phyloP scores from a whole-genome alignment of 1,139 yeast species.

The Kodamaea fungicola region DNA sequence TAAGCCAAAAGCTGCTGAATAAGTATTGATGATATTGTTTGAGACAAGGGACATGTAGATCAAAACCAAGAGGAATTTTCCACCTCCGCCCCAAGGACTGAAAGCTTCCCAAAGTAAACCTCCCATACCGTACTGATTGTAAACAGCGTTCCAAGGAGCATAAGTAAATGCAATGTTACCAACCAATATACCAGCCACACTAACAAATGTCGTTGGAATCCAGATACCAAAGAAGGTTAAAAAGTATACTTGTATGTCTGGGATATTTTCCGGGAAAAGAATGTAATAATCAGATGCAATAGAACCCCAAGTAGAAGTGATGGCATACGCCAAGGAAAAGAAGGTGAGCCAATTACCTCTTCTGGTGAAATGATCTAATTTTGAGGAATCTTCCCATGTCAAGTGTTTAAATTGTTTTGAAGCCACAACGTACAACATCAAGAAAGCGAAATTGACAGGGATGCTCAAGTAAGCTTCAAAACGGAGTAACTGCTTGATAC shows the following conservation, averaged over 20 bases:
- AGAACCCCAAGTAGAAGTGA: conserved; percentile 90
- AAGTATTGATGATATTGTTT: conserved; percentile 76
- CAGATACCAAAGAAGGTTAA: conserved; percentile 68
- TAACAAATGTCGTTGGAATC: conserved; percentile 77
- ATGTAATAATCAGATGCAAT: conserved; percentile 84
- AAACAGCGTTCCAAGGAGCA: conserved; percentile 57
- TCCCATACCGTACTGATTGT: conserved; percentile 66
- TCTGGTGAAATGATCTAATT: conserved; percentile 31
- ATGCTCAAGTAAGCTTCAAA: conserved; percentile 68
- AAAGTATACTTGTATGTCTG: conserved; percentile 52
- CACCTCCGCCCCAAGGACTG: conserved; percentile 73
- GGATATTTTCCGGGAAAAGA: conserved; percentile 71
- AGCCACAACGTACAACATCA: conserved; percentile 66
- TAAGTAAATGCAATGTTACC: conserved; percentile 68
- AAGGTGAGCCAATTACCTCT: conserved; percentile 72
- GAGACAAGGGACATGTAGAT: conserved; percentile 73
- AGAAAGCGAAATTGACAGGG: conserved; percentile 67
- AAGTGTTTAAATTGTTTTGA: conserved; percentile 49
- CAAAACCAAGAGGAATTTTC: conserved; percentile 68
- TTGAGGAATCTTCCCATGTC: conserved; percentile 36
- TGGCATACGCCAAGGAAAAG: conserved; percentile 72
- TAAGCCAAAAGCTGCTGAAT: conserved; percentile 78
- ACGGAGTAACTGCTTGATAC: conserved; percentile 64
- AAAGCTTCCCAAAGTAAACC: conserved; percentile 71
- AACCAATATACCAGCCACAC: conserved; percentile 65